Evolutionary conservation across 305 asterid genomes (phyloP), one percentile per base, ranked within the genome.

Genomic region (Solanum hybrid): DNA sequence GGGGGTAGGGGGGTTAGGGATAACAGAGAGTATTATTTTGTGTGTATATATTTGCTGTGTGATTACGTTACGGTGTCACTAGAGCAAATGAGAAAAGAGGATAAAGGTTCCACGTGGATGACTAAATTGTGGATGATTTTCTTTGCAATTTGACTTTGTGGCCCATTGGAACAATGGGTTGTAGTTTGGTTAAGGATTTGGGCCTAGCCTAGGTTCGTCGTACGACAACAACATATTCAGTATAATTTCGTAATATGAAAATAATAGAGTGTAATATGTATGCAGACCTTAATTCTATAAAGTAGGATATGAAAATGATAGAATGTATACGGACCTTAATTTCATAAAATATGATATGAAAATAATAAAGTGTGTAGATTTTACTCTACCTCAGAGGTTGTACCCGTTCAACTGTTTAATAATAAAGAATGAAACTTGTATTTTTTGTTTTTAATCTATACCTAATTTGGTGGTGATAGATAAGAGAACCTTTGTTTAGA

Each of bases 1-100:
- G 14, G 11, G 36, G 87, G 3, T 22, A 1, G 5, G 40, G 5
- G 40, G 42, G 8, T 13, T 46, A 42, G 74, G 40, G 87, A 24
- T 26, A 13, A 36, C 28, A 11, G 4, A 22, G 24, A 8, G 86
- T 80, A 80, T 14, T 42, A 26, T 40, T 28, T 28, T 28, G 37
- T 42, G 71, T 13, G 33, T 39, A 39, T 71, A 71, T 34, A 77
- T 34, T 20, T 34, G 22, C 13, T 16, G 81, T 39, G 67, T 40
- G 61, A 64, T 46, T 64, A 37, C 74, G 74, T 90, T 92, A 88
- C 93, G 7, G 76, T 77, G 4, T 34, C 42, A 61, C 26, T 89
- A 91, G 90, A 90, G 93, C 94, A 92, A 93, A 90, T 26, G 80
- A 61, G 90, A 61, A 64, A 86, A 90, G 82, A 76, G 89, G 91